phyloP scores from a whole-genome alignment of 805 yeast genomes.

The Sporopachydermia lactativora region DNA sequence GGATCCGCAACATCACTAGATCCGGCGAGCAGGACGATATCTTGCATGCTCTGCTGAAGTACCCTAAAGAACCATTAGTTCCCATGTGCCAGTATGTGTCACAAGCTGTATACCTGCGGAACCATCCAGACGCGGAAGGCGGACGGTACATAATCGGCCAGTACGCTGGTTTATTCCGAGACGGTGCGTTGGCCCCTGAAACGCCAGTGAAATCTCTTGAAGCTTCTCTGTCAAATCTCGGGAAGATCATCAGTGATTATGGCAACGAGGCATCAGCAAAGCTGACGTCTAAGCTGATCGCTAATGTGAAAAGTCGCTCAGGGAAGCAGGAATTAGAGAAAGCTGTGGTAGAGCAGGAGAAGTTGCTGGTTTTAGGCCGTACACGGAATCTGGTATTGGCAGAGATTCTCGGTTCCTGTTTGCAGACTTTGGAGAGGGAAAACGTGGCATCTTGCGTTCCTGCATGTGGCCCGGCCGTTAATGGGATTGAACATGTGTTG shows the following conservation, averaged over 20 bases:
- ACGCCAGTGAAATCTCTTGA: neutral
- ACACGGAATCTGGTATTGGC: neutral
- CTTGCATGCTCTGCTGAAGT: constrained; percentile 10
- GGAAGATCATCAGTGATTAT: neutral
- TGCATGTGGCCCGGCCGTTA: no score
- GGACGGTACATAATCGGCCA: constrained; percentile 12
- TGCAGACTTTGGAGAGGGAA: neutral
- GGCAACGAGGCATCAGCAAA: neutral
- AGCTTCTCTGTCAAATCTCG: neutral
- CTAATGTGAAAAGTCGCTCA: neutral
- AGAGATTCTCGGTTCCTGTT: neutral
- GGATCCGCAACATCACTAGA: constrained; percentile 12
- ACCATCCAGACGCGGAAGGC: constrained; percentile 10
- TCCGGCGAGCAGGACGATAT: constrained; percentile 2
- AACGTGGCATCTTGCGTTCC: no score
- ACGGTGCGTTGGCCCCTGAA: constrained; percentile 4
- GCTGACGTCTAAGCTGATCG: neutral
- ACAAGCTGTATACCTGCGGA: constrained; percentile 13
- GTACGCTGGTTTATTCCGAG: constrained; percentile 7
- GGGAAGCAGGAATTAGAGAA: neutral
- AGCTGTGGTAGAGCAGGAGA: neutral
- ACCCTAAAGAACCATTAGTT: constrained; percentile 9
- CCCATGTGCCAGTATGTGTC: constrained; percentile 9
- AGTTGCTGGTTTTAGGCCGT: neutral
- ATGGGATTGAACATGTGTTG: neutral